Conservation (phyloP, 2,329 filamentous ascomycete species). For the Penicillium hordei region DNA sequence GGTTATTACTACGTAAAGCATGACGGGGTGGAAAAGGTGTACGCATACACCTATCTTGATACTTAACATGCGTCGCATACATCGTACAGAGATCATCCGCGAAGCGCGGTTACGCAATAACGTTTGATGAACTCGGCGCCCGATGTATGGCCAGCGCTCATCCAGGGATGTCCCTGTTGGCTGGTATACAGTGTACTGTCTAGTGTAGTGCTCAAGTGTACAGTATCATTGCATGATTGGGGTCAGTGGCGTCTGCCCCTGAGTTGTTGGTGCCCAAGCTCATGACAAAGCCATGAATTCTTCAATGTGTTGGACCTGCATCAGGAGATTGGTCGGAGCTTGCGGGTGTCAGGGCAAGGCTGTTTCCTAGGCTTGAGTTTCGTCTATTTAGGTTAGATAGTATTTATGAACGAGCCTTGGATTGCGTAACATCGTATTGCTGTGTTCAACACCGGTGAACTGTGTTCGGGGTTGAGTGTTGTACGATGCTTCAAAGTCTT, state of each 20-base stretch:
- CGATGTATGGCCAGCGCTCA: neutral
- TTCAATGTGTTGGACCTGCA: neutral
- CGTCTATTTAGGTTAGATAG: neutral
- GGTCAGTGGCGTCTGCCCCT: neutral
- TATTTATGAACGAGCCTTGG: neutral
- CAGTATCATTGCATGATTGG: neutral
- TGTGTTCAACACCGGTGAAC: neutral
- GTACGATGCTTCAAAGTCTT: neutral
- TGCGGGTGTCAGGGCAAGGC: neutral
- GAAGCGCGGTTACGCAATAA: conserved; percentile 25
- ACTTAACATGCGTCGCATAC: conserved; percentile 1
- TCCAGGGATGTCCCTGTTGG: neutral
- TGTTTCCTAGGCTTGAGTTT: neutral
- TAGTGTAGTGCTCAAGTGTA: neutral
- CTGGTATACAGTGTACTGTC: neutral
- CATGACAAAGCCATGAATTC: neutral
- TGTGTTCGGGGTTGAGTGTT: neutral
- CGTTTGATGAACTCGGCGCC: conserved; percentile 4
- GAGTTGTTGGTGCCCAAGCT: neutral
- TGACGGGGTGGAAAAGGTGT: neutral
- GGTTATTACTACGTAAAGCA: neutral
- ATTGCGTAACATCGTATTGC: neutral
- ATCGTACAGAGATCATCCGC: conserved; percentile 17
- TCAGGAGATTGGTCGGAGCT: neutral
- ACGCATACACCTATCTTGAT: neutral